Evolutionary conservation across 805 yeast species (phyloP).

Genomic region (Kodamaea restingae): DNA sequence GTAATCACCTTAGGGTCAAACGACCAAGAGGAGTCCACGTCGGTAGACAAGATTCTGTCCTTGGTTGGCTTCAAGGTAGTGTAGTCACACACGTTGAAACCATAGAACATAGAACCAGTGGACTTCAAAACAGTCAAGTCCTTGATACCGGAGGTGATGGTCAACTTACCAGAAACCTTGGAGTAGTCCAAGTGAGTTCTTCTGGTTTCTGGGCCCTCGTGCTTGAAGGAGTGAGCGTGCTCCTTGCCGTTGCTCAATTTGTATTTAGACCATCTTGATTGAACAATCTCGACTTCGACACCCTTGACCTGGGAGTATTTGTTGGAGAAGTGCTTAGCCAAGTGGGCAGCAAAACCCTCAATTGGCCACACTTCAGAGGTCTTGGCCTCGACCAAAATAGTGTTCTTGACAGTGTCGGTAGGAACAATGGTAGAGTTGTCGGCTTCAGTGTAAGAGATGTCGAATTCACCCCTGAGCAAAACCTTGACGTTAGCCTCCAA

Average conservation of each 20-base stretch:
- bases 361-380: slow-evolving; percentile 83
- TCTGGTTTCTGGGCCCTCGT: slow-evolving; percentile 81
- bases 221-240: slow-evolving; percentile 80
- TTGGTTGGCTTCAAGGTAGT: slow-evolving; percentile 80
- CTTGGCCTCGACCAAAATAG: slow-evolving; percentile 79
- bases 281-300: slow-evolving; percentile 61
- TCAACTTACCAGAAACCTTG: slow-evolving; percentile 48
- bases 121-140: slow-evolving; percentile 83
- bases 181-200: slow-evolving; percentile 50
- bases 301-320: slow-evolving; percentile 78
- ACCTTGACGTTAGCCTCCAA: slow-evolving; percentile 81
- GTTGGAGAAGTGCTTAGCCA: slow-evolving; percentile 74
- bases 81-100: slow-evolving; percentile 80
- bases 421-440: slow-evolving; percentile 90
- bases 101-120: slow-evolving; percentile 90
- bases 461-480: slow-evolving; percentile 75
- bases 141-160: slow-evolving; percentile 64
- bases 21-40: slow-evolving; percentile 69
- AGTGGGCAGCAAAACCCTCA: slow-evolving; percentile 82
- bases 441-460: slow-evolving; percentile 77
- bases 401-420: slow-evolving; percentile 90
- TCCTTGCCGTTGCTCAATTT: slow-evolving; percentile 61
- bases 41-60: slow-evolving; percentile 87
- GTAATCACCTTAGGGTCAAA: slow-evolving; percentile 52
- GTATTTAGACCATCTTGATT: slow-evolving; percentile 77